Evolutionary conservation across 192 early-diverging fungal genomes (phyloP).

Genomic region (Entomortierella chlamydospora): DNA sequence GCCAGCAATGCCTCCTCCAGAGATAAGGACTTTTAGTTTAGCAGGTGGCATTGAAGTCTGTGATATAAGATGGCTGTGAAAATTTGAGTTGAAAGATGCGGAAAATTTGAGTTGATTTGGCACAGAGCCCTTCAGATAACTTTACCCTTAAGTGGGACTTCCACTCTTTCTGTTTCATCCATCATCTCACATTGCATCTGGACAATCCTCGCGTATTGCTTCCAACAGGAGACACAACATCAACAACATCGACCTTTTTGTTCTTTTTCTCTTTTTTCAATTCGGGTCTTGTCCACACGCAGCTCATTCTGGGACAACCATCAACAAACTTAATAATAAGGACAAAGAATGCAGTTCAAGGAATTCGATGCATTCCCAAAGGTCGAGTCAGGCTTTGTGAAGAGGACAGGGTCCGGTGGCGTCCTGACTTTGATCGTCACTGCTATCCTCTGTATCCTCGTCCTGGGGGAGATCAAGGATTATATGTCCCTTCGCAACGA

Average conservation of each 20-base stretch:
- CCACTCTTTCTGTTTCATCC: too few relatives aligned
- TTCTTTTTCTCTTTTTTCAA: too few relatives aligned
- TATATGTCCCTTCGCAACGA: slow-evolving; percentile 73
- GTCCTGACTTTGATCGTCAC: slow-evolving; percentile 78
- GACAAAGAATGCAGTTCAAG: slow-evolving; percentile 49
- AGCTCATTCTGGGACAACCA: too few relatives aligned
- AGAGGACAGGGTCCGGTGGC: slow-evolving; percentile 79
- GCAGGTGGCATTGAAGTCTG: not conserved
- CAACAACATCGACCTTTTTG: too few relatives aligned
- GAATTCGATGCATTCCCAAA: slow-evolving; percentile 91
- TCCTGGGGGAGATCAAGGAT: slow-evolving; percentile 73
- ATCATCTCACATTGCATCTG: too few relatives aligned
- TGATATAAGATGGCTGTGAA: too few relatives aligned
- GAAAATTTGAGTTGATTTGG: too few relatives aligned
- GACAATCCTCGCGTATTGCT: too few relatives aligned
- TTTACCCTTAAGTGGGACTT: too few relatives aligned
- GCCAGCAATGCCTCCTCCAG: slow-evolving; percentile 44
- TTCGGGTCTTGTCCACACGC: not conserved
- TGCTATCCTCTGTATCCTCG: slow-evolving; percentile 74
- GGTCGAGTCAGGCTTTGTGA: slow-evolving; percentile 83
- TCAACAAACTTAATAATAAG: not conserved
- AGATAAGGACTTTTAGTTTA: slow-evolving; percentile 34
- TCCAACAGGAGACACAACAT: too few relatives aligned
- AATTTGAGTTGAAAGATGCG: too few relatives aligned
- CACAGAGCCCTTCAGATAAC: too few relatives aligned